These are phyloP conservation scores for Russula griseocarnosa DNA, from an alignment of 768 basidiomycete species.

Conservation along the genomic window DNA sequence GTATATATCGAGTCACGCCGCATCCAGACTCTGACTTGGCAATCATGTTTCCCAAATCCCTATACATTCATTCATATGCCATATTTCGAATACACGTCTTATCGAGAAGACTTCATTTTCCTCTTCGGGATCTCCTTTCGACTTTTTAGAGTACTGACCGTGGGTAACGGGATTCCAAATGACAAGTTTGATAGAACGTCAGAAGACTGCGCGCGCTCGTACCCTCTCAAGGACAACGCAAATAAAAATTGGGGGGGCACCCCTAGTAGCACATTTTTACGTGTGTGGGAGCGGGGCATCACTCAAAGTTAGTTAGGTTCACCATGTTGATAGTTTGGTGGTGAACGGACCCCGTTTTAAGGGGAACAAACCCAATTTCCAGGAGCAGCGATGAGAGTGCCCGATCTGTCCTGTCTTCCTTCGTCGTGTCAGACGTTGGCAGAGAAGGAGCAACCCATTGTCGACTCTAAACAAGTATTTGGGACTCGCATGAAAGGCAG, in stretches of 20 bases:
- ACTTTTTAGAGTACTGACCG: neutral
- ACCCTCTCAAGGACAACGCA: neutral
- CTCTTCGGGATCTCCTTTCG: neutral
- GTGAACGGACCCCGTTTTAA: conserved; percentile 6
- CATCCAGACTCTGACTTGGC: conserved; percentile 11
- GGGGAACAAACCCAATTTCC: conserved; percentile 8
- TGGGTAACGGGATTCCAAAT: neutral
- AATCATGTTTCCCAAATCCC: conserved; percentile 1
- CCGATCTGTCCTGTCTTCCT: neutral
- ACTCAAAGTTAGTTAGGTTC: neutral
- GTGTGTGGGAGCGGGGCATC: conserved; percentile 6
- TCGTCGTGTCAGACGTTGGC: conserved; percentile 1
- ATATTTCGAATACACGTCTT: conserved; percentile 2
- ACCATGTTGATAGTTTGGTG: conserved; percentile 6
- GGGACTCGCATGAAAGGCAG: neutral
- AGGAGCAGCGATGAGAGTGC: conserved; percentile 7
- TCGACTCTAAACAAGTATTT: conserved; percentile 1
- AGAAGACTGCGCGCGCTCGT: neutral
- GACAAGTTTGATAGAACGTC: conserved; percentile 5
- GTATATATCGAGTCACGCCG: conserved; percentile 14
- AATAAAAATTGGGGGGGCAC: neutral
- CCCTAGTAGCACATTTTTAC: conserved; percentile 11
- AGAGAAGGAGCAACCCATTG: conserved; percentile 15
- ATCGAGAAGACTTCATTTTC: neutral
- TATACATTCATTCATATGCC: conserved; percentile 12